Percentiles rank a stretch among this genome's conserved stretches.
Conservation (phyloP, 2,329 filamentous ascomycete genomes). For the Gremmenia infestans region DNA sequence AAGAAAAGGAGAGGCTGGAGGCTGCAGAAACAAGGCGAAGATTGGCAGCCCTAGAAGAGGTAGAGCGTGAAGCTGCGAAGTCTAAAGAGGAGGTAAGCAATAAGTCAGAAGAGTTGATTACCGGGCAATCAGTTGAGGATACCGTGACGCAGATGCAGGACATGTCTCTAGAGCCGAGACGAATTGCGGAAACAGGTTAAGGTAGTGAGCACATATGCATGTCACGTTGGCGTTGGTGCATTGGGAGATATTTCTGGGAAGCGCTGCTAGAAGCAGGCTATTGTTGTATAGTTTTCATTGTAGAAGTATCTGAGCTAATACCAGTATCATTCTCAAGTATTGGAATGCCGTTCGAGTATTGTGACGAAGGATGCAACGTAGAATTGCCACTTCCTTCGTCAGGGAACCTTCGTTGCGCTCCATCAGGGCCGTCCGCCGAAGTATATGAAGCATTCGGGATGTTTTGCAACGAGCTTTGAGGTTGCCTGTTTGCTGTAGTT, state of each 20-base stretch:
- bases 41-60: conserved; percentile 25
- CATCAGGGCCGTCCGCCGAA: background rate
- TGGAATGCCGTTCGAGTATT: conserved; percentile 7
- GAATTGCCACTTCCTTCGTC: conserved; percentile 8
- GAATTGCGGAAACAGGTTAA: conserved; percentile 11
- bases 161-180: conserved; percentile 21
- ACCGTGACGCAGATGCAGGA: conserved; percentile 18
- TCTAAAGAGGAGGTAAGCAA: conserved; percentile 13
- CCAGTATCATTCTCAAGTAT: conserved; percentile 10
- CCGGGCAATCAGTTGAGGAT: conserved; percentile 14
- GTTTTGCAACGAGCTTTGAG: background rate
- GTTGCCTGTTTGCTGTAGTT: background rate
- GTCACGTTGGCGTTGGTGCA: conserved; percentile 9
- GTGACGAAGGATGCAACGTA: conserved; percentile 8
- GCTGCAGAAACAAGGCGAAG: conserved; percentile 28
- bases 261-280: conserved; percentile 14
- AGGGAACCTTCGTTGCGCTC: conserved; percentile 5
- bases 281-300: conserved; percentile 17
- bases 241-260: conserved; percentile 6
- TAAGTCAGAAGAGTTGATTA: conserved; percentile 7
- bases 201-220: conserved; percentile 4
- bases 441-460: background rate
- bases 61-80: conserved; percentile 16
- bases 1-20: conserved; percentile 26
- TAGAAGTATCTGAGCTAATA: conserved; percentile 16